Evolutionary conservation across 371 early-diverging fungal species (phyloP).

Genomic region (Chytridium lagenaria): DNA sequence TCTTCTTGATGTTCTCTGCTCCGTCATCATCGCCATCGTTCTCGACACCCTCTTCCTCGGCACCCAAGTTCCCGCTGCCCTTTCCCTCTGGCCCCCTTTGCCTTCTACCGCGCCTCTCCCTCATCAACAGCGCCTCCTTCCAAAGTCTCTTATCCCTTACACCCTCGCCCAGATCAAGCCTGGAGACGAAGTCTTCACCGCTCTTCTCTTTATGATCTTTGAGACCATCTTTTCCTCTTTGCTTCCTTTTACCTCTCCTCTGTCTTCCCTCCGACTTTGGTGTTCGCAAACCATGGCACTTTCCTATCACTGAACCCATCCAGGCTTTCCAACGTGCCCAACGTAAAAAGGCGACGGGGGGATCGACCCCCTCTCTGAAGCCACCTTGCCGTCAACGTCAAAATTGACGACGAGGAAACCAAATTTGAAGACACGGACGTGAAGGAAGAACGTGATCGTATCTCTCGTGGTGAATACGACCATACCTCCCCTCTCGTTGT

Average conservation of each 20-base stretch:
- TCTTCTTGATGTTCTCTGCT: conserved; percentile 68
- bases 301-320: conserved; percentile 60
- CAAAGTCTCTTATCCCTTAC: conserved; percentile 50
- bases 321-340: conserved; percentile 34
- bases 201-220: conserved; percentile 57
- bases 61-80: conserved; percentile 32
- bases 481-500: conserved; percentile 59
- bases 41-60: conserved; percentile 48
- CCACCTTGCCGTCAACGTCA: conserved; percentile 23
- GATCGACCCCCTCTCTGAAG: conserved; percentile 26
- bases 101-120: conserved; percentile 66
- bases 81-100: conserved; percentile 77
- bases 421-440: conserved; percentile 68
- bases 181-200: conserved; percentile 60
- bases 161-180: conserved; percentile 16
- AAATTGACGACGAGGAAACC: conserved; percentile 27
- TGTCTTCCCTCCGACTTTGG: conserved; percentile 69
- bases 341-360: conserved; percentile 28
- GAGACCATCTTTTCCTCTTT: conserved; percentile 58
- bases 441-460: conserved; percentile 58
- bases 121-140: conserved; percentile 55
- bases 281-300: conserved; percentile 69
- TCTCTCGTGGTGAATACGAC: conserved; percentile 43
- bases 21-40: conserved; percentile 64
- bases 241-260: conserved; percentile 60